Conservation (phyloP, 2,329 filamentous ascomycete genomes). For the Didymella keratinophila region DNA sequence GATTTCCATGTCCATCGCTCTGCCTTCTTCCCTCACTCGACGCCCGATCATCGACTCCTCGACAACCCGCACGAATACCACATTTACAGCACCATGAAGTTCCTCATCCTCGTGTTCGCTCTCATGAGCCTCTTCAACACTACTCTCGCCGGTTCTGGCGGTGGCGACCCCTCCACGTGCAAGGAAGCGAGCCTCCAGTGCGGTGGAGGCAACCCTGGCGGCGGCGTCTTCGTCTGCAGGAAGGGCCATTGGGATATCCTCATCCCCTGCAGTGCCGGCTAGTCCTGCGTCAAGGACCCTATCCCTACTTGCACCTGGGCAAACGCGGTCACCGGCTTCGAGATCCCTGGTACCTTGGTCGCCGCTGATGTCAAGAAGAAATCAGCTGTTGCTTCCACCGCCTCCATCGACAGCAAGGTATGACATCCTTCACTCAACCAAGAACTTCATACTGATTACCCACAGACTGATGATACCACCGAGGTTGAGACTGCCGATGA, state of each 20-base stretch:
- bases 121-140: constrained; percentile 2
- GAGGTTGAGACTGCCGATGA: not conserved
- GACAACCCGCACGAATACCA: not conserved
- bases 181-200: constrained; percentile 2
- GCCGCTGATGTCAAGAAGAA: not conserved
- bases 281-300: not conserved
- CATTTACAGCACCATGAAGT: not conserved
- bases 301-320: not conserved
- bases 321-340: not conserved
- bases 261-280: not conserved
- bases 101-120: not conserved
- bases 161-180: not conserved
- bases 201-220: constrained; percentile 2
- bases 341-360: not conserved
- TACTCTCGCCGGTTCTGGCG: not conserved
- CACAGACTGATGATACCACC: not conserved
- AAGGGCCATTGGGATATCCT: constrained; percentile 2
- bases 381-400: not conserved
- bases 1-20: not conserved
- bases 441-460: not conserved
- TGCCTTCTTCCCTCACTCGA: not conserved
- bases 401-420: not conserved
- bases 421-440: not conserved
- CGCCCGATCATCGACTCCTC: not conserved
- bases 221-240: constrained; percentile 8